Evolutionary conservation across 305 asterid genomes (phyloP).

Genomic region (Fraxinus ornus): DNA sequence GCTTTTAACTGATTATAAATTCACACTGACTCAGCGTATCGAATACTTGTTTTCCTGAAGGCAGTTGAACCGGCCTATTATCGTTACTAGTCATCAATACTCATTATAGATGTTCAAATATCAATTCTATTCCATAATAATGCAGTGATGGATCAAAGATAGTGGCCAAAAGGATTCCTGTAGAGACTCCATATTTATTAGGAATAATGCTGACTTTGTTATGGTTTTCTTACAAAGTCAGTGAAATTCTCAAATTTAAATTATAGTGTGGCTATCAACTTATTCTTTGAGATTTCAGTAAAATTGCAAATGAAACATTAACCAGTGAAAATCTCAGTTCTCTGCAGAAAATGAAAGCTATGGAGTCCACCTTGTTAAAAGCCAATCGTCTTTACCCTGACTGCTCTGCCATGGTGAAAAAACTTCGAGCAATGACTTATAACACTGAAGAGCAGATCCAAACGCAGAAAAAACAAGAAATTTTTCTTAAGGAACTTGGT

Average conservation of each 20-base stretch:
- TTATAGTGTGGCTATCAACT: conserved; percentile 2
- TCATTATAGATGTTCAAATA: not conserved
- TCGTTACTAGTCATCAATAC: not conserved
- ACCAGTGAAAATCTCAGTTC: conserved; percentile 54
- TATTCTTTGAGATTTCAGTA: conserved; percentile 8
- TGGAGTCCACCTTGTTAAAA: conserved; percentile 70
- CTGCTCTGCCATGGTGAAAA: conserved; percentile 79
- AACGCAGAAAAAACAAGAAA: conserved; percentile 60
- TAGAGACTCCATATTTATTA: not conserved
- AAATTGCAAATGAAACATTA: conserved; percentile 27
- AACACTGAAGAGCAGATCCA: conserved; percentile 80
- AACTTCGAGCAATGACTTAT: conserved; percentile 81
- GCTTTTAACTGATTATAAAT: not conserved
- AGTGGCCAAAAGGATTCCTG: not conserved
- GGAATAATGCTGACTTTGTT: not conserved
- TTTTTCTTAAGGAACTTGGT: conserved; percentile 69
- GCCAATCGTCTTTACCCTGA: conserved; percentile 78
- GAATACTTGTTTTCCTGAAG: not conserved
- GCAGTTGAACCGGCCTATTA: not conserved
- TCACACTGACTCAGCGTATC: not conserved
- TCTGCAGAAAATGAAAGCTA: conserved; percentile 86
- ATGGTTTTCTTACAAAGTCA: not conserved
- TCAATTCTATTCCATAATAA: not conserved
- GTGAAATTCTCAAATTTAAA: not conserved
- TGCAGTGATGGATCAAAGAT: not conserved